phyloP scores from a whole-genome alignment of 805 yeast species.

The Ogataea trehalophila region DNA sequence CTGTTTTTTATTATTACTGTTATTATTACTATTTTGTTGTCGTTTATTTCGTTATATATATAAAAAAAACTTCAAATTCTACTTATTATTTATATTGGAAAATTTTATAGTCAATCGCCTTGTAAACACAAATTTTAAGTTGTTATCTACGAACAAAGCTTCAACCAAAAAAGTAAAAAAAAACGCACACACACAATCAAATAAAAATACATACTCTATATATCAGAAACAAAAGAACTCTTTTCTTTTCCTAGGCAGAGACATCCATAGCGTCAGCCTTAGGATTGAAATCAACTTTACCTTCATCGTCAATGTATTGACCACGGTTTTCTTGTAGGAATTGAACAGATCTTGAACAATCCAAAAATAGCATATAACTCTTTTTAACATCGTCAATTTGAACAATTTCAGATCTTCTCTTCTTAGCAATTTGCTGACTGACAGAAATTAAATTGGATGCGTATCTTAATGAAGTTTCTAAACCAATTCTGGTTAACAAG shows the following conservation, averaged over 20 bases:
- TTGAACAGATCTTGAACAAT: conserved; percentile 74
- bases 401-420: conserved; percentile 66
- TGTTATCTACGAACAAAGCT: not conserved
- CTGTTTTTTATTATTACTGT: no score
- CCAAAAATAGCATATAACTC: conserved; percentile 77
- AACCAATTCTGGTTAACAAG: conserved; percentile 67
- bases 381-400: conserved; percentile 72
- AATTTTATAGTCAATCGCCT: no score
- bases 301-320: conserved; percentile 75
- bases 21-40: no score
- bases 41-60: no score
- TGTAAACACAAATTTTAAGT: no score
- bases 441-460: conserved; percentile 90
- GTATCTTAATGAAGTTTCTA: conserved; percentile 79
- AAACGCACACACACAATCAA: no score
- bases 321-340: conserved; percentile 47
- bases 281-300: conserved; percentile 56
- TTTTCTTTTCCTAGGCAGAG: conserved; percentile 7
- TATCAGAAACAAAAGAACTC: not conserved
- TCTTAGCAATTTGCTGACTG: conserved; percentile 74
- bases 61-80: no score
- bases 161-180: not conserved
- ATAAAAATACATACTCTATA: not conserved
- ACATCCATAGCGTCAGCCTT: conserved; percentile 34
- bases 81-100: no score